These are phyloP conservation scores for Penicillium soppii DNA, from an alignment of 495 filamentous ascomycete species.

Conservation along the genomic window DNA sequence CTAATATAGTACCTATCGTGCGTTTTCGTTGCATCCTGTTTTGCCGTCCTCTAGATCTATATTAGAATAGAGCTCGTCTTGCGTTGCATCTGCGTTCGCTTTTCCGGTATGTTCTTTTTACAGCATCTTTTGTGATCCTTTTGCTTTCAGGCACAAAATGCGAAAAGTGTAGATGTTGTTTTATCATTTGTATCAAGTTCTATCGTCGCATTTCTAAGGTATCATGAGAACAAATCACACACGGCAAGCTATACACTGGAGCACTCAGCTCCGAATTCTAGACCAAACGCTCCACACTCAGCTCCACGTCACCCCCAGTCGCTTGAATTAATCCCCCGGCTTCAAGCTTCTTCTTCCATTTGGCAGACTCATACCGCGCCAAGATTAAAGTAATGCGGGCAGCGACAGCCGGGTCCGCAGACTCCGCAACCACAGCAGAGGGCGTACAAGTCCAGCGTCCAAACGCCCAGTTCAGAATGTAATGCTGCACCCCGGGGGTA, in stretches of 20 bases:
- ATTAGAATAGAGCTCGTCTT: neutral
- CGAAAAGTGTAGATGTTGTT: neutral
- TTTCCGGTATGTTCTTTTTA: neutral
- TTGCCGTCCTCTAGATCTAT: neutral
- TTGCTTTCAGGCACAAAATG: neutral
- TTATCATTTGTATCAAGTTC: slow-evolving; percentile 3
- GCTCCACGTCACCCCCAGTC: slow-evolving; percentile 22
- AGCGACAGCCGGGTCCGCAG: slow-evolving; percentile 43
- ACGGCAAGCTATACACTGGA: slow-evolving; percentile 7
- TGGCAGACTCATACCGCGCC: slow-evolving; percentile 78
- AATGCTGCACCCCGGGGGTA: slow-evolving; percentile 32
- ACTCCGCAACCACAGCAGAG: slow-evolving; percentile 42
- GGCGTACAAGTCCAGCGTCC: slow-evolving; percentile 88
- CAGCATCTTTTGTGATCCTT: too few species aligned
- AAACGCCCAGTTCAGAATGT: slow-evolving; percentile 98
- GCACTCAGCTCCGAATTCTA: slow-evolving; percentile 25
- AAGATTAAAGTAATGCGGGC: slow-evolving; percentile 82
- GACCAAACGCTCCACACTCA: slow-evolving; percentile 41
- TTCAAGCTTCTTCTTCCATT: slow-evolving; percentile 86
- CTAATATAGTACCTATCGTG: slow-evolving; percentile 6
- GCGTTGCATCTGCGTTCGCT: neutral
- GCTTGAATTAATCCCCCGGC: slow-evolving; percentile 56
- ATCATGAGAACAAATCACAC: slow-evolving; percentile 2
- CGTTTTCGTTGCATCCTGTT: slow-evolving; percentile 6
- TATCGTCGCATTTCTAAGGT: slow-evolving; percentile 5